Evolutionary conservation across 75 land plant genomes (phyloP), one percentile per base, ranked within the genome.

Genomic region (Cupressus sempervirens): DNA sequence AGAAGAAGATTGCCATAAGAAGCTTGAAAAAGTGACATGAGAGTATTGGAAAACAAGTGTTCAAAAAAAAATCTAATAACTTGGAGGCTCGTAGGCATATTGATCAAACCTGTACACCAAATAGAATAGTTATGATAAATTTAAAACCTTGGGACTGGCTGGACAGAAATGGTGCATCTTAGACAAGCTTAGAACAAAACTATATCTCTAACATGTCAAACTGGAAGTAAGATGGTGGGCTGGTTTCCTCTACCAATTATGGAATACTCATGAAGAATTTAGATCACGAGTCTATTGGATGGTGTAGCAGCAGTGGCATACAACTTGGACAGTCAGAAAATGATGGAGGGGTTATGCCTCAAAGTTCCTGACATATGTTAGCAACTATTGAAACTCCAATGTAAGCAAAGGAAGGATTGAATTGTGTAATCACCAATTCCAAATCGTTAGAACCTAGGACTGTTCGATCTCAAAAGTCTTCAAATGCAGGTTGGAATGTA

Each of bases 31-130:
- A n/a, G n/a, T n/a, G n/a, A n/a, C n/a, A n/a, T n/a, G n/a, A n/a
- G n/a, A n/a, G n/a, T n/a, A n/a, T n/a, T n/a, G n/a, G n/a, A n/a
- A n/a, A n/a, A n/a, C n/a, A n/a, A n/a, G n/a, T n/a, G n/a, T n/a
- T n/a, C n/a, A n/a, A 77, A 9, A 90, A 89, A 53, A 89, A 86
- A 3, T 65, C 20, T 10, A 43, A 79, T 50, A 76, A 41, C 84
- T 82, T 40, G 80, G 84, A 29, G 53, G 50, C 62, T 45, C 29
- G 74, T 41, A 62, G 43, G 34, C 29, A 54, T 15, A 56, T 81
- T 76, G 65, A 48, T 50, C 54, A 82, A 50, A 20, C 68, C 43
- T 54, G 18, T 7, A 32, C 30, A n/a, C 68, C 23, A 23, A 54
- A 36, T 46, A 54, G 30, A 32, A 18, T 29, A 50, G 83, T 23